Conservation (phyloP, 805 yeast species). For the Ogataea degrootiae region DNA sequence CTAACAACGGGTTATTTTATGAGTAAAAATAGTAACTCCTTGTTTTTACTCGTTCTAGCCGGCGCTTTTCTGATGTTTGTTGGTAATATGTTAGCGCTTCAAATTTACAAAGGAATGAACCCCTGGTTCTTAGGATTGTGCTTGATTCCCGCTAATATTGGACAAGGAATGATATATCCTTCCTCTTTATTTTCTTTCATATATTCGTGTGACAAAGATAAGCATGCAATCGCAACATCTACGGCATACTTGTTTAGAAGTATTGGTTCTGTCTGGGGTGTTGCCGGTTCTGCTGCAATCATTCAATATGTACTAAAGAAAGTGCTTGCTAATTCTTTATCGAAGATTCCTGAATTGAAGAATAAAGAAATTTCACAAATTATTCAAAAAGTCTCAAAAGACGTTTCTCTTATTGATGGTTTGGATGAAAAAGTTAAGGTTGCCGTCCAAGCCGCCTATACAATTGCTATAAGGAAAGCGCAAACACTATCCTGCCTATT, state of each 20-base stretch:
- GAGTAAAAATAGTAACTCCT: conserved; percentile 26
- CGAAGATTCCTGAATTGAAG: conserved; percentile 2
- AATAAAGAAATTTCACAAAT: conserved; percentile 16
- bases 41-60: conserved; percentile 25
- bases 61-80: conserved; percentile 34
- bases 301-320: conserved; percentile 6
- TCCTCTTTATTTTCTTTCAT: conserved; percentile 33
- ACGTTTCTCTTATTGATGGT: conserved; percentile 18
- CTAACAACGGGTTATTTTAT: conserved; percentile 35
- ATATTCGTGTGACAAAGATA: conserved; percentile 27
- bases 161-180: conserved; percentile 37
- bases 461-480: conserved; percentile 23
- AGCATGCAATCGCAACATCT: conserved; percentile 38
- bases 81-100: conserved; percentile 31
- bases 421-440: conserved; percentile 16
- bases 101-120: conserved; percentile 19
- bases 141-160: conserved; percentile 34
- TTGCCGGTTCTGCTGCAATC: conserved; percentile 23
- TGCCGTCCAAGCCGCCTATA: conserved; percentile 24
- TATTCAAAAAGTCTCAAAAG: conserved; percentile 18
- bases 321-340: neutral
- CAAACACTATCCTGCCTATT: conserved; percentile 8
- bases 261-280: conserved; percentile 39
- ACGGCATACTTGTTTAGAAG: conserved; percentile 35
- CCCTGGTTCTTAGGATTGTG: conserved; percentile 26